A percentile compares a stretch with the other conserved stretches of the same genome.
phyloP scores from a whole-genome alignment of 192 early-diverging fungal genomes.

The Gonapodya prolifera region DNA sequence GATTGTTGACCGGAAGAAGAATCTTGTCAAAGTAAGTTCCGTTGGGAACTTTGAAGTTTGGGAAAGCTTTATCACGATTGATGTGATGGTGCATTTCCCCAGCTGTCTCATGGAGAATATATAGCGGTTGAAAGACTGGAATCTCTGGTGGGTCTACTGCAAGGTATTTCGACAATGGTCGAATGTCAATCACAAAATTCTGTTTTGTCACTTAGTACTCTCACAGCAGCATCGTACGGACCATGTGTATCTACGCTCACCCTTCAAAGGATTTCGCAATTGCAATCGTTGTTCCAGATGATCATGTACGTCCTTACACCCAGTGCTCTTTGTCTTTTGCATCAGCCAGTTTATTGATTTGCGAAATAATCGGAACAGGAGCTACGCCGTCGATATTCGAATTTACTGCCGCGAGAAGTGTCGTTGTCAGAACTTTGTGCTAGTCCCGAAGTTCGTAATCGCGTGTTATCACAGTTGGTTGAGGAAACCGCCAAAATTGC shows the following conservation, averaged over 20 bases:
- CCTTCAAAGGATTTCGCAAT: conserved; percentile 55
- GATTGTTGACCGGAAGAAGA: conserved; percentile 88
- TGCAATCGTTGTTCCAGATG: conserved; percentile 57
- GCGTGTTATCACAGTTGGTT: conserved; percentile 42
- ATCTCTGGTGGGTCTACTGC: too few relatives aligned
- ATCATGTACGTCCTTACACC: conserved; percentile 35
- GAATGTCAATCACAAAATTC: too few relatives aligned
- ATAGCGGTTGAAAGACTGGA: conserved; percentile 92
- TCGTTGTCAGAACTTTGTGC: conserved; percentile 33
- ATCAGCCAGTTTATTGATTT: conserved; percentile 9
- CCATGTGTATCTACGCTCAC: conserved; percentile 62
- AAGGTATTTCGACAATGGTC: too few relatives aligned
- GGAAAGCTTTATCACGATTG: too few relatives aligned
- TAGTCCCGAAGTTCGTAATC: conserved; percentile 13
- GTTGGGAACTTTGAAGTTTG: too few relatives aligned
- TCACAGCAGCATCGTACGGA: conserved; percentile 53
- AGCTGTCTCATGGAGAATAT: conserved; percentile 72
- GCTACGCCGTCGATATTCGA: conserved; percentile 10
- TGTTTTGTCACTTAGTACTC: too few relatives aligned
- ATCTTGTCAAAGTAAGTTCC: conserved; percentile 65
- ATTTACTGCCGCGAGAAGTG: conserved; percentile 7
- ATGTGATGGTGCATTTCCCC: neutral
- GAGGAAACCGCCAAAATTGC: conserved; percentile 42
- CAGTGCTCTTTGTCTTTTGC: conserved; percentile 19
- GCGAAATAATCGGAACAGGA: conserved; percentile 8